Evolutionary conservation across 768 basidiomycete genomes (phyloP), one percentile per base, ranked within the genome.

Genomic region (Xerocomus potaroensis): DNA sequence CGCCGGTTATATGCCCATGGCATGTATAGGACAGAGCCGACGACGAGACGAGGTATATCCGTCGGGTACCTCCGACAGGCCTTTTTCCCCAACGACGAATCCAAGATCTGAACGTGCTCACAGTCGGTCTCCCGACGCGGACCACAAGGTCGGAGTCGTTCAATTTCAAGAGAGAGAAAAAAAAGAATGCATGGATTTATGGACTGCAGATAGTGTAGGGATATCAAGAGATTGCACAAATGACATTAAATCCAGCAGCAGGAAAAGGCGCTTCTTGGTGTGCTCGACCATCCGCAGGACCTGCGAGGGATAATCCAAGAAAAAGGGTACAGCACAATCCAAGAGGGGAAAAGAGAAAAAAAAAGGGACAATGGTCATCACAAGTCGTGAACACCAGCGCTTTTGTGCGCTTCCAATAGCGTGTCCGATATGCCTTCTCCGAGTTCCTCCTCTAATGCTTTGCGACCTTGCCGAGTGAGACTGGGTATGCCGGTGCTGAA

Each of bases 371-470:
- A 29, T 16, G 36, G 41, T 52, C 58, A 38, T 60, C 2, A 47
- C n/a, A 27, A 18, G 37, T 48, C 55, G 30, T 50, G 38, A 51
- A 34, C 16, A 14, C 30, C 26, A 37, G 22, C 40, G 21, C 47
- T 55, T 51, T 60, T n/a, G n/a, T n/a, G n/a, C n/a, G n/a, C n/a
- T n/a, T n/a, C n/a, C n/a, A n/a, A 55, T 46, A 26, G 36, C 36
- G 49, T 37, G 18, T 54, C 63, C 3, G 37, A 31, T 27, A 30
- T 5, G 11, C 43, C 40, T 37, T 65, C 64, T 18, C 27, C 45
- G 8, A 87, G 58, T 60, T 94, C 90, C 50, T 87, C 84, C 62
- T 89, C 78, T 12, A 96, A 68, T 2, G 87, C 89, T 55, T 75
- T 71, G 45, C 69, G 64, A 5, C 94, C 94, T 34, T 76, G 84